Evolutionary conservation across 2,329 filamentous ascomycete species (phyloP), one percentile per base, ranked within the genome.

Genomic region (Berkeleyomyces rouxiae): DNA sequence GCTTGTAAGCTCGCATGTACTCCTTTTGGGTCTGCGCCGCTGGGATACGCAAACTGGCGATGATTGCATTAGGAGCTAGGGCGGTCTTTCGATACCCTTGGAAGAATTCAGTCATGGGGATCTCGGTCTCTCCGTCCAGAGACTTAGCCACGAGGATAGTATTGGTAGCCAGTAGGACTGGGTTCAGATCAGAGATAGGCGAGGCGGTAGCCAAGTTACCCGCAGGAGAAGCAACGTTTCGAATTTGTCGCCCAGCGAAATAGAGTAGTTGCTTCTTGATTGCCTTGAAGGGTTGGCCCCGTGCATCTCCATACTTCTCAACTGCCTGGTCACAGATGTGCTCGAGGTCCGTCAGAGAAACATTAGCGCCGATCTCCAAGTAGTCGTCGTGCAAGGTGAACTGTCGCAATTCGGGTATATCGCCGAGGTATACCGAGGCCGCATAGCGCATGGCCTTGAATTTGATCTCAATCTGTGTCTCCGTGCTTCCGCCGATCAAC

Each of bases 391-490:
- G 79, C 71, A 96, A 86, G 3, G 77, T 79, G 70, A 89, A 97
- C 67, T 91, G 86, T 11, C 90, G 81, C 64, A 99, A 76, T 73
- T 97, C 93, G 0, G 88, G 78, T 64, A 99, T 96, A 69, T 99
- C 93, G 9, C 92, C 91, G 7, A 97, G 87, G 67, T 87, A 97
- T 0, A 99, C 88, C 0, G 91, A 96, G 0, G 88, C 84, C 3
- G 86, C 85, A 71, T 97, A 97, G 68, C 90, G 82, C 78, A 96
- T 82, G 0, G 86, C 90, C 76, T 97, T 97, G 81, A 99, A 97
- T 74, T 96, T 96, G 75, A 95, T 88, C 74, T 99, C 93, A 65
- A 99, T 97, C 73, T 97, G 93, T 0, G 92, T 97, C 73, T 99
- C 93, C 1, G 91, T 95, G 71, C 90, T 96, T 65, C 93, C 93